Conservation (phyloP, 805 yeast genomes). For the Saccharomycopsis babjevae region DNA sequence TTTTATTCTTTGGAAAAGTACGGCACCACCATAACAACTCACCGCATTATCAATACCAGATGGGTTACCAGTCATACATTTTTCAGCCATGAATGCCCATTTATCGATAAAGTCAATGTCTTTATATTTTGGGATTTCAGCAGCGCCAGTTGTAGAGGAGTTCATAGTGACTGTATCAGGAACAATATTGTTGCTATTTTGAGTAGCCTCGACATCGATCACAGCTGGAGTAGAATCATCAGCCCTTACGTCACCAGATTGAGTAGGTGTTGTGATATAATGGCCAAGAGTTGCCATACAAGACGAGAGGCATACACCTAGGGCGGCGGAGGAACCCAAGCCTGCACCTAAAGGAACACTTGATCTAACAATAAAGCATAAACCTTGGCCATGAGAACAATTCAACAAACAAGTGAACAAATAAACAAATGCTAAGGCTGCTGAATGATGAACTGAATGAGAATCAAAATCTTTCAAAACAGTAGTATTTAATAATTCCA, state of each 20-base stretch:
- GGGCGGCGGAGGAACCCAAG: constrained; percentile 86
- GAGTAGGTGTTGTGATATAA: constrained; percentile 34
- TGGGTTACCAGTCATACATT: constrained; percentile 93
- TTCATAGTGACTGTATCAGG: not conserved
- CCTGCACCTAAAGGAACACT: constrained; percentile 96
- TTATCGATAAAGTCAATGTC: constrained; percentile 58
- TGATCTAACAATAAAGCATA: constrained; percentile 58
- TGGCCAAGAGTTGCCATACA: constrained; percentile 58
- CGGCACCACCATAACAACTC: constrained; percentile 94
- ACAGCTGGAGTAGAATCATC: constrained; percentile 27
- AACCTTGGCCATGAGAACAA: constrained; percentile 30
- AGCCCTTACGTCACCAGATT: constrained; percentile 18
- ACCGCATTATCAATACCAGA: constrained; percentile 96
- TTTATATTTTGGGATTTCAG: constrained; percentile 22
- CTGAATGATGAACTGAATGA: constrained; percentile 51
- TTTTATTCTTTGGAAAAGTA: constrained; percentile 60
- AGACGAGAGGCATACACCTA: constrained; percentile 73
- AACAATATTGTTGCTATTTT: not conserved
- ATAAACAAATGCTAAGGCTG: constrained; percentile 79
- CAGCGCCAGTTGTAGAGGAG: constrained; percentile 12
- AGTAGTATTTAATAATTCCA: constrained; percentile 34
- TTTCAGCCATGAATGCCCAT: constrained; percentile 92
- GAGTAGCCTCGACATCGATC: not conserved
- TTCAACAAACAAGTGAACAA: constrained; percentile 52
- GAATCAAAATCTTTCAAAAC: constrained; percentile 37